phyloP scores from a whole-genome alignment of 305 asterid species.

The Stenogyne calaminthoides region DNA sequence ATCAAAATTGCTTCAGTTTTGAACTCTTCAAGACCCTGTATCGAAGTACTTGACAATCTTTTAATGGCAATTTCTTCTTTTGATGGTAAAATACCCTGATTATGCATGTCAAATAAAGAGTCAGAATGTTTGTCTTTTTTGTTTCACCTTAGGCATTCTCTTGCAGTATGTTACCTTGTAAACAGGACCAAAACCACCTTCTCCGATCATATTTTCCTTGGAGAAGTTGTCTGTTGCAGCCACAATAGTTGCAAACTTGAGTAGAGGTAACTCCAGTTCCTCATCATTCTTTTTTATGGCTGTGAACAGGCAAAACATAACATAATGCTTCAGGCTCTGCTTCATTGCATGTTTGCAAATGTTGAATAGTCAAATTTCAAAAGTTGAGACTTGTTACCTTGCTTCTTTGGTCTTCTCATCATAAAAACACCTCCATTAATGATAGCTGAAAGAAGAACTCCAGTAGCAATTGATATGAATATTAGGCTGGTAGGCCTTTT shows the following conservation, averaged over 20 bases:
- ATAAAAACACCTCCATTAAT: constrained; percentile 8
- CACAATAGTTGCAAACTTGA: too few relatives aligned
- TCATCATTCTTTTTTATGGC: not conserved
- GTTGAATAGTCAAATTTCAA: not conserved
- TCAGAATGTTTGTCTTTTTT: too few relatives aligned
- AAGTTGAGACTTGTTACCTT: not conserved
- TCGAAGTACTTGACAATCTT: constrained; percentile 16
- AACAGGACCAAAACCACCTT: too few relatives aligned
- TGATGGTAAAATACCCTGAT: constrained; percentile 26
- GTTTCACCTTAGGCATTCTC: too few relatives aligned
- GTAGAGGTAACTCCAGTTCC: constrained; percentile 27
- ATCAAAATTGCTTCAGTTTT: constrained; percentile 23
- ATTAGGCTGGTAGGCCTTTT: too few relatives aligned
- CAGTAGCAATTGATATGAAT: too few relatives aligned
- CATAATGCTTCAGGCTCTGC: not conserved
- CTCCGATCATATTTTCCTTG: too few relatives aligned
- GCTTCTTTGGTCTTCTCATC: constrained; percentile 12
- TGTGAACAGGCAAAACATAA: not conserved
- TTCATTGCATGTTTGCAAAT: not conserved
- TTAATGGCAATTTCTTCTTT: constrained; percentile 16
- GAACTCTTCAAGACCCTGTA: constrained; percentile 30
- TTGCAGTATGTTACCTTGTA: too few relatives aligned
- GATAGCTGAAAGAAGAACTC: not conserved
- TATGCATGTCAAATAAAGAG: not conserved
- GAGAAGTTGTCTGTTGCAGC: too few relatives aligned